Conservation (phyloP, 78 protist species). For the Bigelowiella natans region DNA sequence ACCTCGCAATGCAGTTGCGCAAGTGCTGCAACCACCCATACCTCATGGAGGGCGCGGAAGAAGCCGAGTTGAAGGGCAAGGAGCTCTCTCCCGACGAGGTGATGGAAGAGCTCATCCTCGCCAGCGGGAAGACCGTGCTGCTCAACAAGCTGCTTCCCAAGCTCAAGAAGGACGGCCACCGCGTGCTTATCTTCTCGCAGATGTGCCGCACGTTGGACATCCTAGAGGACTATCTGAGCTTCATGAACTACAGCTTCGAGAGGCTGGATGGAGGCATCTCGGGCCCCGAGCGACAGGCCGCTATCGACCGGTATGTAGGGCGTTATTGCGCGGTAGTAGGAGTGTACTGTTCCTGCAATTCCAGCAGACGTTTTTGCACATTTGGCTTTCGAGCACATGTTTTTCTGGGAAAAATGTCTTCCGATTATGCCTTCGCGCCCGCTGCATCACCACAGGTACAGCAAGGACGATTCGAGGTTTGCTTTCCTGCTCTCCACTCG, state of each 20-base stretch:
- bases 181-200: constrained; percentile 48
- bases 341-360: no score
- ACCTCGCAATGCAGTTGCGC: constrained; percentile 69
- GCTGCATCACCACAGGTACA: constrained; percentile 43
- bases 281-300: background rate
- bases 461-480: no score
- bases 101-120: background rate
- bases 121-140: constrained; percentile 31
- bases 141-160: constrained; percentile 44
- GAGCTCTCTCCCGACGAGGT: no score
- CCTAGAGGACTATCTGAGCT: constrained; percentile 45
- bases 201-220: constrained; percentile 93
- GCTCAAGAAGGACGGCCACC: constrained; percentile 26
- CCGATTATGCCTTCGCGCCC: no score
- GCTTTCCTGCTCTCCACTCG: constrained; percentile 83
- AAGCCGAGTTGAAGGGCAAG: background rate
- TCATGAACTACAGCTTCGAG: constrained; percentile 54
- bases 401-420: constrained; percentile 81
- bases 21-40: constrained; percentile 89
- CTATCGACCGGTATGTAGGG: constrained; percentile 14
- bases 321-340: no score
- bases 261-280: constrained; percentile 84
- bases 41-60: constrained; percentile 33
- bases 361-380: no score
- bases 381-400: no score